phyloP scores from a whole-genome alignment of 2,329 filamentous ascomycete species.

The Paraconiothyrium sp. region DNA sequence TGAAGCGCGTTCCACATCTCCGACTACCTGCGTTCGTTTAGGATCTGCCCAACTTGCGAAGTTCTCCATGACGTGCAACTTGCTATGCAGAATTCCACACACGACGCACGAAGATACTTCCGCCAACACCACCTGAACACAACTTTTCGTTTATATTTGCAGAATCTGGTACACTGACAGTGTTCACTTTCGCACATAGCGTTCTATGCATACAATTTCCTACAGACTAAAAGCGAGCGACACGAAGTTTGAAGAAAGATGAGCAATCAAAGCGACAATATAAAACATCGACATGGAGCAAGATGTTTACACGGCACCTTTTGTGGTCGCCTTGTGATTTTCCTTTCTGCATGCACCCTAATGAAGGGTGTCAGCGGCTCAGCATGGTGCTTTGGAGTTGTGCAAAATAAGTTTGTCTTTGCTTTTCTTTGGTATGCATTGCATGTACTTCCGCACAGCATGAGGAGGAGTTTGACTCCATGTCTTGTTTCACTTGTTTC shows the following conservation, averaged over 20 bases:
- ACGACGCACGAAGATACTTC: not conserved
- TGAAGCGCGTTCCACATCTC: not conserved
- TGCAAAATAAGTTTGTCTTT: constrained; percentile 2
- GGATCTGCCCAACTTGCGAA: not conserved
- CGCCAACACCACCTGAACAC: not conserved
- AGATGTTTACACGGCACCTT: not conserved
- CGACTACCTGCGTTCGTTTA: not conserved
- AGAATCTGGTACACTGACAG: not conserved
- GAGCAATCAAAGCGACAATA: not conserved
- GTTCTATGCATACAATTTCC: not conserved
- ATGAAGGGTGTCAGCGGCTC: not conserved
- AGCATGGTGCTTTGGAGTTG: constrained; percentile 8
- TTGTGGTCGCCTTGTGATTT: not conserved
- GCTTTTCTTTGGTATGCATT: constrained; percentile 4
- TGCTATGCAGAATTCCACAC: not conserved
- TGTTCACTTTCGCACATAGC: not conserved
- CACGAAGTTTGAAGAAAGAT: not conserved
- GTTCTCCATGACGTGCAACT: not conserved
- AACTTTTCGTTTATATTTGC: not conserved
- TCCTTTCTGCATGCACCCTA: not conserved
- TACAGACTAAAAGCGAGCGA: not conserved
- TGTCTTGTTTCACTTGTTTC: constrained; percentile 2
- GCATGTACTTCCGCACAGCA: constrained; percentile 12
- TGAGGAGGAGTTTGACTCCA: constrained; percentile 8
- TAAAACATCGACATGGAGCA: not conserved